Base-by-base conservation (phyloP, 2,329 filamentous ascomycete species). In the Beauveria caledonica region DNA sequence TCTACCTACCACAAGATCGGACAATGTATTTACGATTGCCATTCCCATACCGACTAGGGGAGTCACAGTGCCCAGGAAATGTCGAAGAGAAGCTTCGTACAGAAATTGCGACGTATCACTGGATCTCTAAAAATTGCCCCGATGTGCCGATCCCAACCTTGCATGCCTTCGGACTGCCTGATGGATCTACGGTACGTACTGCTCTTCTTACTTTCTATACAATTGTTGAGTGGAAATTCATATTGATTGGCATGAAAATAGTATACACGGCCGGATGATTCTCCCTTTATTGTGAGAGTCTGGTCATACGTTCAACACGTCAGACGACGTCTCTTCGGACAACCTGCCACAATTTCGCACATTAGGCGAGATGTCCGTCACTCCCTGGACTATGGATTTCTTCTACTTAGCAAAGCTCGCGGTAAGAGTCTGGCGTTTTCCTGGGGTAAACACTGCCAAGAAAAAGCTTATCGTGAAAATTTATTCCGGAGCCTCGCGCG, bases 401-500 rank as follows among this genome's bases (percentile, higher is more conserved):
- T 55, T n/a, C 4, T 55, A 5, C 29, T 55, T 15, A 46, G 40
- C 21, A 27, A 55, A n/a, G 52, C 52, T 5, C 15, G 19, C 19
- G 40, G 52, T 2, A 17, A 45, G 29, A n/a, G 15, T 10, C 40
- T 55, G 1, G 25, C 25, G 4, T 19, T 17, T 3, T 29, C 52
- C 2, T 55, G 40, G 52, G 3, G 8, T 2, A 15, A 46, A 19
- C 19, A 65, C 10, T 64, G 55, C 5, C 63, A 71, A 5, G 62
- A 64, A 44, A 39, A 59, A 50, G 19, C 46, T n/a, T 59, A 42
- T 44, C 59, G 64, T 56, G 11, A 59, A 27, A 68, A 65, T 19
- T 60, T 71, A 1, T 69, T 69, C 48, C 65, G 61, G 4, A 62
- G 64, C 42, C 55, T 71, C 19, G 66, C 67, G 23, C 65, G 65